Conservation (phyloP, 129 eudicot genomes). For the Tagetes patula region DNA sequence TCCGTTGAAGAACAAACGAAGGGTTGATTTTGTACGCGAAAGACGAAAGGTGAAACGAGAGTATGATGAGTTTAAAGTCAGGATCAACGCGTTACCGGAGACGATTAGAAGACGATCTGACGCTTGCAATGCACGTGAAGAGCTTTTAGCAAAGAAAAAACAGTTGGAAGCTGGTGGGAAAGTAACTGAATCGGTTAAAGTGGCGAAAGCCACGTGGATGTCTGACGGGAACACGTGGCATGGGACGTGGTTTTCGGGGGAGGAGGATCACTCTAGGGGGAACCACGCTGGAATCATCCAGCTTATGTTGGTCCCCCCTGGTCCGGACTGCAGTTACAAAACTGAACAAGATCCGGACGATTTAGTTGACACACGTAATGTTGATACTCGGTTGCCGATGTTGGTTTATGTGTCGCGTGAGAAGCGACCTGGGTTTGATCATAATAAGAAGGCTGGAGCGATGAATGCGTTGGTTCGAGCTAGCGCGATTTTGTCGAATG, state of each 20-base stretch:
- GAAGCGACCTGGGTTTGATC: slow-evolving; percentile 16
- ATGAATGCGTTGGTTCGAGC: slow-evolving; percentile 22
- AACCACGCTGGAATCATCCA: slow-evolving; percentile 66
- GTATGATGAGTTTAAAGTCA: slow-evolving; percentile 67
- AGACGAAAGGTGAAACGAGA: slow-evolving; percentile 69
- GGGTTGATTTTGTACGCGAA: slow-evolving; percentile 61
- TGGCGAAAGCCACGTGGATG: slow-evolving; percentile 63
- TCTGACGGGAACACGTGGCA: slow-evolving; percentile 73
- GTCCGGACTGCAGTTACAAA: slow-evolving; percentile 44
- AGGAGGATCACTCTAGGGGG: slow-evolving; percentile 55
- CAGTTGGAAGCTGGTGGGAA: slow-evolving; percentile 43
- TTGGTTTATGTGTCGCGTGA: slow-evolving; percentile 15
- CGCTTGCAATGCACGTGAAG: slow-evolving; percentile 70
- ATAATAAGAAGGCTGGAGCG: slow-evolving; percentile 13
- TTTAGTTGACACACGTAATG: slow-evolving; percentile 29
- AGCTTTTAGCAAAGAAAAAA: slow-evolving; percentile 55
- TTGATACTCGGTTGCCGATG: slow-evolving; percentile 12
- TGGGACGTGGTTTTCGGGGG: slow-evolving; percentile 53
- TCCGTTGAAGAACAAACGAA: slow-evolving; percentile 64
- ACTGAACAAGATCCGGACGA: slow-evolving; percentile 22
- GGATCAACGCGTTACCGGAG: slow-evolving; percentile 69
- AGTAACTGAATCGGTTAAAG: slow-evolving; percentile 36
- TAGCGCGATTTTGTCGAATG: slow-evolving; percentile 18
- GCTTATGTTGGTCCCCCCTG: slow-evolving; percentile 65
- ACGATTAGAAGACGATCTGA: slow-evolving; percentile 62